Base-by-base conservation (phyloP, 1,284 basidiomycete species). In the Puccinia horiana region DNA sequence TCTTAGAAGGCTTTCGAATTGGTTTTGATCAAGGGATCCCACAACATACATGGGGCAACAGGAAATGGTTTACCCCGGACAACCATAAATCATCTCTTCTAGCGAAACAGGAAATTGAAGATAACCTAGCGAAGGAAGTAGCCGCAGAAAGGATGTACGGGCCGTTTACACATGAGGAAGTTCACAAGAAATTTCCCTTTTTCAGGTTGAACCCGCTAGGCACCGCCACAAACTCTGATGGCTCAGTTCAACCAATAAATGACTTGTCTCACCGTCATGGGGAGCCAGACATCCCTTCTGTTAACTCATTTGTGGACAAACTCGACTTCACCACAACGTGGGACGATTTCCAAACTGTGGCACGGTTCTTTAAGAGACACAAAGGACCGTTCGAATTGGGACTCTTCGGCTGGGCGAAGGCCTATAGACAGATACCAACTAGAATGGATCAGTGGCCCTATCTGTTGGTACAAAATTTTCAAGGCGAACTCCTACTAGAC, bases 1-100 rank as follows among this genome's bases (percentile, higher is more conserved):
- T 56, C 5, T 2, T 75, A 37, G 11, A 58, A 0, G 73, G 73
- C 11, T 75, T 75, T n/a, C 6, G 32, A 42, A 9, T 14, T 0
- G 73, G 73, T 37, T 75, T 75, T 32, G 6, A 75, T n/a, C 73
- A 75, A 37, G 73, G 73, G 6, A 75, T 75, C 29, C 73, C 52
- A 11, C 23, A 58, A 32, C 49, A 56, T 2, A 26, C 29, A 0
- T 1, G 44, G 14, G 9, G 11, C 2, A 3, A 0, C 8, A 1
- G 2, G 14, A 26, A 16, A 4, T 37, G 32, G 29, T 69, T 26
- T 26, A 69, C 67, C 3, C 40, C 67, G 26, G 8, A 8, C 6
- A 69, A 69, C 26, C 67, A 69, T 29, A 4, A 12, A 26, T 42
- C 40, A 23, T 4, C 67, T 3, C 26, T 44, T 1, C 40, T 8